phyloP scores from a whole-genome alignment of 768 basidiomycete species.

The Mycena pura region DNA sequence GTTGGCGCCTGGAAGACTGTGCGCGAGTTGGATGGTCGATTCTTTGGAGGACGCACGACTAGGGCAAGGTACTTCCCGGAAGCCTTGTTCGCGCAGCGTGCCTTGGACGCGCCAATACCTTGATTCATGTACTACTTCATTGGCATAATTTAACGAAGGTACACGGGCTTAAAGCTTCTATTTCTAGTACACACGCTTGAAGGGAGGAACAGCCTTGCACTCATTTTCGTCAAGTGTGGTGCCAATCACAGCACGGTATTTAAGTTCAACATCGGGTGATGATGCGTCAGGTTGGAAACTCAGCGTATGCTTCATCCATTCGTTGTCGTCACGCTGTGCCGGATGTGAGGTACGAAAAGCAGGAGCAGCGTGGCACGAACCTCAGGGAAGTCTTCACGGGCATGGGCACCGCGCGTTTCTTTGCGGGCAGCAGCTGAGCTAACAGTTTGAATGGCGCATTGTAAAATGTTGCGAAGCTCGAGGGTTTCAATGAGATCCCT shows the following conservation, averaged over 20 bases:
- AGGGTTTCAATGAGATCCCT: conserved; percentile 97
- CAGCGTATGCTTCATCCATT: conserved; percentile 96
- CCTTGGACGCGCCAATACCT: conserved; percentile 54
- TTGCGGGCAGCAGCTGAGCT: conserved; percentile 91
- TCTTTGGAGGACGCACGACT: conserved; percentile 87
- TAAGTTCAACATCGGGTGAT: conserved; percentile 85
- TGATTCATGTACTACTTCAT: conserved; percentile 28
- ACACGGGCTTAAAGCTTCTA: neutral
- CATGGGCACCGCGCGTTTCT: conserved; percentile 98
- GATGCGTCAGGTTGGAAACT: conserved; percentile 86
- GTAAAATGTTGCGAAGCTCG: conserved; percentile 94
- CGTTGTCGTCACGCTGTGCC: conserved; percentile 83
- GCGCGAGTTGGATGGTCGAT: conserved; percentile 90
- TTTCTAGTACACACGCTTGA: conserved; percentile 91
- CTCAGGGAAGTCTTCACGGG: conserved; percentile 97
- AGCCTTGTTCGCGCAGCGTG: conserved; percentile 51
- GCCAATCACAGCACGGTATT: conserved; percentile 86
- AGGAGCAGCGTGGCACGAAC: conserved; percentile 45
- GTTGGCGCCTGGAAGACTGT: conserved; percentile 97
- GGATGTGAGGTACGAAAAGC: neutral
- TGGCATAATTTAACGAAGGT: conserved; percentile 16
- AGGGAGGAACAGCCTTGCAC: conserved; percentile 96
- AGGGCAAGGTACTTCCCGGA: conserved; percentile 86
- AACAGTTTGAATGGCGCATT: conserved; percentile 96
- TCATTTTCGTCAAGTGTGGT: conserved; percentile 93